These are phyloP conservation scores for Blumeria graminis DNA, from an alignment of 2,329 filamentous ascomycete genomes.

Conservation along the genomic window DNA sequence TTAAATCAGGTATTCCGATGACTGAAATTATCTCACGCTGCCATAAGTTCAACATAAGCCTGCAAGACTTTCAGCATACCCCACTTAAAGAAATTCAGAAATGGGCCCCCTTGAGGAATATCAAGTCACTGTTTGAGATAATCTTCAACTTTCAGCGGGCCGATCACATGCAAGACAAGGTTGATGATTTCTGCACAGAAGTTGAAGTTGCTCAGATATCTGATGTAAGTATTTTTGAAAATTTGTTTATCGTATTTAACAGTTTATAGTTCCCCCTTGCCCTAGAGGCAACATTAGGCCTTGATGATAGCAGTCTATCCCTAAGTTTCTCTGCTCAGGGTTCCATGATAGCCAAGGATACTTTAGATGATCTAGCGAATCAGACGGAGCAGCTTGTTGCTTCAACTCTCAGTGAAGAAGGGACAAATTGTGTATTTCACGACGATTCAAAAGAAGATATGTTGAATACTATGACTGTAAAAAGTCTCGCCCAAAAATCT, in stretches of 20 bases:
- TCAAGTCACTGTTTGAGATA: constrained; percentile 44
- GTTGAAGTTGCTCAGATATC: constrained; percentile 20
- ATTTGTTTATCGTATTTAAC: constrained; percentile 5
- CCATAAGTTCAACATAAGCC: constrained; percentile 44
- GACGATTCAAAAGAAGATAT: neutral
- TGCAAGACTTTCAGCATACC: constrained; percentile 53
- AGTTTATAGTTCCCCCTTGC: constrained; percentile 31
- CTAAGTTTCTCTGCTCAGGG: constrained; percentile 36
- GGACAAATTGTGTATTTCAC: constrained; percentile 4
- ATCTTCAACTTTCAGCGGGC: constrained; percentile 60
- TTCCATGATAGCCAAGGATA: constrained; percentile 16
- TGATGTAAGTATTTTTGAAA: constrained; percentile 15
- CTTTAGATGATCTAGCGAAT: constrained; percentile 18
- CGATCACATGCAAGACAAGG: neutral
- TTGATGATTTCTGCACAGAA: constrained; percentile 27
- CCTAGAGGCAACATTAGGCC: constrained; percentile 40
- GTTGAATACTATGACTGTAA: too few relatives aligned
- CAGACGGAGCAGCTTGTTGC: constrained; percentile 17
- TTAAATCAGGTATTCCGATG: constrained; percentile 27
- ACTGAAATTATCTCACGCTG: constrained; percentile 33
- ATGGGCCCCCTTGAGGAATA: constrained; percentile 32
- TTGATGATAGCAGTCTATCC: constrained; percentile 22
- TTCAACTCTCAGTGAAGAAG: constrained; percentile 5
- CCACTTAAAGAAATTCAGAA: constrained; percentile 59
- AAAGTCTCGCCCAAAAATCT: too few relatives aligned